phyloP scores from a whole-genome alignment of 192 early-diverging fungal genomes.

The Phlyctochytrium arcticum region DNA sequence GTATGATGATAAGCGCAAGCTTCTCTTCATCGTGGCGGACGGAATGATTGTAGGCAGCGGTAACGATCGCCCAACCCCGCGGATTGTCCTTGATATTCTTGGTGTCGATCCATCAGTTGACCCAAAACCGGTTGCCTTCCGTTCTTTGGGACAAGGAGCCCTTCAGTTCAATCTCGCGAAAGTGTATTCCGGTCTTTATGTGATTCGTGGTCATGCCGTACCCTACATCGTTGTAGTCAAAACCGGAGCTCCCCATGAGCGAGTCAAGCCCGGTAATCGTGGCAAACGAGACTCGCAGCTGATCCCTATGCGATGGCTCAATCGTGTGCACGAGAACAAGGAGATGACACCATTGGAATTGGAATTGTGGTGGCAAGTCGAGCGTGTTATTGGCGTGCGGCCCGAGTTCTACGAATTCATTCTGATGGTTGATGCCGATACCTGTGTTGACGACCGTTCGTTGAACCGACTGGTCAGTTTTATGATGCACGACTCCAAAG shows the following conservation, averaged over 20 bases:
- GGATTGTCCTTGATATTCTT: constrained; percentile 88
- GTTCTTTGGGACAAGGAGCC: constrained; percentile 70
- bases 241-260: constrained; percentile 72
- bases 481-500: constrained; percentile 78
- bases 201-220: constrained; percentile 75
- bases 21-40: constrained; percentile 87
- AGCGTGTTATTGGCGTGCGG: constrained; percentile 88
- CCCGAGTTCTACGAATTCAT: constrained; percentile 82
- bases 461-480: constrained; percentile 82
- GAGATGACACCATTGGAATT: constrained; percentile 89
- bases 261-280: constrained; percentile 81
- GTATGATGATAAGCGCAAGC: constrained; percentile 90
- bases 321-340: constrained; percentile 78
- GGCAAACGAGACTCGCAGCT: constrained; percentile 97
- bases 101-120: constrained; percentile 70
- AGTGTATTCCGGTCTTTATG: constrained; percentile 92
- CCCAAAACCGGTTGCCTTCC: constrained; percentile 68
- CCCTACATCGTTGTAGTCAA: constrained; percentile 90
- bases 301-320: constrained; percentile 91
- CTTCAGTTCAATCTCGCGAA: constrained; percentile 82
- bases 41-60: constrained; percentile 93
- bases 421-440: constrained; percentile 95
- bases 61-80: constrained; percentile 87
- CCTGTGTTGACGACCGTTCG: constrained; percentile 65
- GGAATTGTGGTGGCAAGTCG: constrained; percentile 89